Percentiles rank a stretch among this genome's conserved stretches.
Evolutionary conservation across 441 rosid species (phyloP).

Genomic region (Pelargonium australe): DNA sequence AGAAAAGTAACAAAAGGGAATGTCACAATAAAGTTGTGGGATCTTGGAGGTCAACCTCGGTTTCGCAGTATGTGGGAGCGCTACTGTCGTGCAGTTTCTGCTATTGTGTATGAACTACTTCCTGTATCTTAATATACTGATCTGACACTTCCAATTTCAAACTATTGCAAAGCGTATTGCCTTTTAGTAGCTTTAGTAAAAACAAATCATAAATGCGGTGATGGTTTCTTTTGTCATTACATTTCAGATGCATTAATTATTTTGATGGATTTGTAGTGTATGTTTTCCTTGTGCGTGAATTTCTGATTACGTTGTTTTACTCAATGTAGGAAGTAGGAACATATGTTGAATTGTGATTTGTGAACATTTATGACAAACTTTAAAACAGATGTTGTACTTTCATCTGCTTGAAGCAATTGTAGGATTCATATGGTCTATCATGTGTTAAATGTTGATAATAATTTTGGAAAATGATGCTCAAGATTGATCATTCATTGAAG

Average conservation of each 20-base stretch:
- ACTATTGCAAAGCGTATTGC: neutral
- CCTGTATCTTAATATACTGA: neutral
- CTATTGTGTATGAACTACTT: conserved; percentile 54
- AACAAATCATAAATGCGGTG: neutral
- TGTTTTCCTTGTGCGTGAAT: neutral
- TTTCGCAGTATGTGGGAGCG: conserved; percentile 99
- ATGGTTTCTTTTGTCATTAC: neutral
- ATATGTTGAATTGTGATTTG: neutral
- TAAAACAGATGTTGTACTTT: neutral
- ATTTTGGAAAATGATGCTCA: neutral
- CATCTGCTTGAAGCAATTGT: neutral
- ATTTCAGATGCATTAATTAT: neutral
- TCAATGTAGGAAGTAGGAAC: neutral
- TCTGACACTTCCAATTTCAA: neutral
- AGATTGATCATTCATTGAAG: neutral
- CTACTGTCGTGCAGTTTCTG: conserved; percentile 78
- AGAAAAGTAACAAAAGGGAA: conserved; percentile 71
- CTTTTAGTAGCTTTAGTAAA: neutral
- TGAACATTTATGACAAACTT: neutral
- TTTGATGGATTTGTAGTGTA: neutral
- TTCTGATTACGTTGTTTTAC: neutral
- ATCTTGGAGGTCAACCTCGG: conserved; percentile 85
- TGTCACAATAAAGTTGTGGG: conserved; percentile 71
- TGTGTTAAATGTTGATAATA: too few relatives aligned
- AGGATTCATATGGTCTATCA: too few relatives aligned